Conservation (phyloP, 176 grass and related monocot genomes). For the Rhipidocladum racemiflorum region DNA sequence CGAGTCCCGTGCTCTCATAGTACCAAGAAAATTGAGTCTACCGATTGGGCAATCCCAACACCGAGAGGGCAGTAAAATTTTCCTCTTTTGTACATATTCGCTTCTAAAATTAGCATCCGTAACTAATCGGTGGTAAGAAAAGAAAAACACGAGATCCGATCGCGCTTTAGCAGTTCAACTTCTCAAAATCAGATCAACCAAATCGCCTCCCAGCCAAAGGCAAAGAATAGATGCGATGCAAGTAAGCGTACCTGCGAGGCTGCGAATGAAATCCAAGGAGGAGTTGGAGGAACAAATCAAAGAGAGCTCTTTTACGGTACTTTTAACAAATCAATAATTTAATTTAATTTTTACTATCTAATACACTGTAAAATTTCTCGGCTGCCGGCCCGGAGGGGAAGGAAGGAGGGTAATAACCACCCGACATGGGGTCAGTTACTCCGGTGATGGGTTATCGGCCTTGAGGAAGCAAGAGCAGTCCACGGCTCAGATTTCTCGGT, state of each 20-base stretch:
- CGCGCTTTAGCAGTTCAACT: neutral
- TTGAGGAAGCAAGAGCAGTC: neutral
- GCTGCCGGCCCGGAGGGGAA: neutral
- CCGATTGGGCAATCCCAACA: neutral
- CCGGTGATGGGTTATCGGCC: neutral
- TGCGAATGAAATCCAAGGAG: neutral
- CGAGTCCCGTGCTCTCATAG: neutral
- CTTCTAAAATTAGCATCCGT: neutral
- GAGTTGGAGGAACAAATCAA: neutral
- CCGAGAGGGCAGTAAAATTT: neutral
- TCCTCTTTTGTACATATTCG: neutral
- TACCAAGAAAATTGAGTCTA: neutral
- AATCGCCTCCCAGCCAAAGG: neutral
- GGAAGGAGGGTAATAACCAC: neutral
- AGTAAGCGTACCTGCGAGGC: slow-evolving; percentile 19
- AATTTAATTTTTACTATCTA: no score
- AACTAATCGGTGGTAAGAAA: neutral
- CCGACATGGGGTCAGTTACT: neutral
- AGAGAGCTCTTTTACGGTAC: no score
- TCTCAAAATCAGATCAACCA: neutral
- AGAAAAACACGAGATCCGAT: slow-evolving; percentile 12
- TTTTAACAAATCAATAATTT: no score
- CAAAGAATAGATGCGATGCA: neutral
- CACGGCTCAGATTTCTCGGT: neutral
- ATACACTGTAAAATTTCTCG: no score